Base-by-base conservation (phyloP, 495 filamentous ascomycete species). In the Penicillium coffeae region DNA sequence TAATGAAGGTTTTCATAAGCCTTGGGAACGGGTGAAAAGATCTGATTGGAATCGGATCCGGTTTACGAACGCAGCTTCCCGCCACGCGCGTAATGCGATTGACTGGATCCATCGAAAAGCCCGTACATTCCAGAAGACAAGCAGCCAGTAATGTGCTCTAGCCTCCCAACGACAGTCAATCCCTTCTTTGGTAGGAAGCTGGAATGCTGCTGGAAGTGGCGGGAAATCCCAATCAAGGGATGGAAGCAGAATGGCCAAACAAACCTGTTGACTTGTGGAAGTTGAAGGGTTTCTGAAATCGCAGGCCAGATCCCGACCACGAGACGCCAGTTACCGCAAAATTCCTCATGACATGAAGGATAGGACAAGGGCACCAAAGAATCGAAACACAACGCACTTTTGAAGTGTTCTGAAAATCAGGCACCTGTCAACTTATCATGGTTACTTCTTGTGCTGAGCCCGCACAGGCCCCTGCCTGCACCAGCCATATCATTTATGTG, bases 201-300 rank as follows among this genome's bases (percentile, higher is more conserved):
- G 45, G 59, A 60, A 62, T 62, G 59, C 39, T 49, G 32, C 8
- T 39, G 34, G 19, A 21, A 25, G 42, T 32, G 37, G 50, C 45
- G 51, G 50, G 45, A 50, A 47, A 21, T 21, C 22, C 34, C 32
- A 39, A 62, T 54, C 59, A 20, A 62, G 59, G 59, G 59, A 50
- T 62, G 47, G 47, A 47, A 51, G 37, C 37, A 50, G 54, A 21
- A 21, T 14, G 9, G 37, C 35, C 21, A 35, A 48, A 50, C 32
- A 36, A 30, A 30, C 25, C 25, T 30, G 25, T 10, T 10, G 10
- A 30, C 25, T 30, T 10, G 10, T 30, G 5, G 10, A 30, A 5
- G 10, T 10, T 10, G 25, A 30, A 30, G 25, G 27, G 27, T 9
- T 8, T 34, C n/a, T 13, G 32, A 3, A 9, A 34, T 45, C 27